Base-by-base conservation (phyloP, 345 rosid species). In the Abelmoschus esculentus region DNA sequence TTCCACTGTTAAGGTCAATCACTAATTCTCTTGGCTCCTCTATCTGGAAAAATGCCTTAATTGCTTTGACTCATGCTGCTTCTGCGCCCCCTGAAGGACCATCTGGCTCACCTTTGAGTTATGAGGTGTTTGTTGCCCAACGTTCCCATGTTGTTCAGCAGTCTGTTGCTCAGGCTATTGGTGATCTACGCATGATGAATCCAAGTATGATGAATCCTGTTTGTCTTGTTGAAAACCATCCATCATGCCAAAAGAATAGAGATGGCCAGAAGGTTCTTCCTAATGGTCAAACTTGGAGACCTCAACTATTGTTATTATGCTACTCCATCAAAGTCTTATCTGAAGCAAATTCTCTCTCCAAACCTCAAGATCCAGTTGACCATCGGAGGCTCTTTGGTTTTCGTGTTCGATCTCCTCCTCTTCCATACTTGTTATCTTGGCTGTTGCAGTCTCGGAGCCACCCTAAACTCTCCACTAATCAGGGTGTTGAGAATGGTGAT, bases 61-160 rank as follows among this genome's bases (percentile, higher is more conserved):
- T 91, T 69, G 86, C 93, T 71, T 82, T 93, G 71, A 93, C 98
- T 66, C 97, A 93, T 82, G 96, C 87, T 72, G 91, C 96, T 78
- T 89, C 99, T 52, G 96, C 99, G 31, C 99, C 96, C 65, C 96
- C 99, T 7, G 99, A 93, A 71, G 97, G 96, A 57, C 99, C 99
- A 18, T 82, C 93, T 49, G 97, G 97, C 67, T 77, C 83, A 28
- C 92, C 97, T 59, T 79, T 91, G 81, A 87, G 90, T 83, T 93
- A 91, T 67, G 98, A 91, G 64, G 91, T 84, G 60, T 93, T 86
- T 82, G 89, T 93, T 66, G 86, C 97, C 67, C 97, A 93, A 70
- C 89, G 97, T 70, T 93, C 98, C 34, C 95, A 87, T 73, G 83
- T 88, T 80, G 92, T 89, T 71, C 98, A 93, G 79, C 98, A 93